Percentiles rank a stretch among this genome's conserved stretches.
These are phyloP conservation scores for Lichenothelia convexa DNA, from an alignment of 495 filamentous ascomycete genomes.

Conservation along the genomic window DNA sequence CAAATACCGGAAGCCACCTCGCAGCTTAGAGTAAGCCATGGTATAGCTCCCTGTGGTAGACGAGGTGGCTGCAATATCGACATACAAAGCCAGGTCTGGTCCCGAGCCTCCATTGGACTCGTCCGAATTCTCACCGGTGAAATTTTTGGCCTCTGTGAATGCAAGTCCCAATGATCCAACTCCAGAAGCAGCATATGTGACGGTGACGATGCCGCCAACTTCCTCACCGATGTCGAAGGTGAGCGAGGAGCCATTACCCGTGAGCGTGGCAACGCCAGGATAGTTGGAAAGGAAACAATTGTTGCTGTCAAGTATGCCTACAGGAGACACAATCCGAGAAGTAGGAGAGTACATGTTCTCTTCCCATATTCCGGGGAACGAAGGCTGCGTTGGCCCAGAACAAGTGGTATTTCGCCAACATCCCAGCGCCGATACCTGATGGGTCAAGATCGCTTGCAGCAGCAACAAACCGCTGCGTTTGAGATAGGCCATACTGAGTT, in stretches of 20 bases:
- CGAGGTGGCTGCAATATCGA: constrained; percentile 17
- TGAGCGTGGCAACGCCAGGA: constrained; percentile 12
- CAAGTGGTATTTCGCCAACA: constrained; percentile 43
- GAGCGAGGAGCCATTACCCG: constrained; percentile 19
- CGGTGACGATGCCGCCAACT: constrained; percentile 21
- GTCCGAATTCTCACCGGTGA: constrained; percentile 25
- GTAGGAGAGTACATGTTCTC: constrained; percentile 39
- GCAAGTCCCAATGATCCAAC: constrained; percentile 36
- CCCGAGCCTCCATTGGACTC: constrained; percentile 1
- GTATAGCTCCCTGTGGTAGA: constrained; percentile 17
- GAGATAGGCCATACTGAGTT: too few relatives aligned
- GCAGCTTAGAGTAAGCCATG: constrained; percentile 15
- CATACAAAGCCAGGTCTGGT: constrained; percentile 21
- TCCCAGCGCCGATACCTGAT: constrained; percentile 12
- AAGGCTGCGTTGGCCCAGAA: constrained; percentile 28
- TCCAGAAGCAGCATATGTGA: constrained; percentile 16
- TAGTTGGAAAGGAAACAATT: constrained; percentile 11
- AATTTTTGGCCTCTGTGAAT: constrained; percentile 44
- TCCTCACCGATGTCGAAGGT: constrained; percentile 28
- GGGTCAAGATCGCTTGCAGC: too few relatives aligned
- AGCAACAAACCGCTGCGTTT: too few relatives aligned
- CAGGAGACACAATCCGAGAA: constrained; percentile 33
- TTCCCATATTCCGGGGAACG: constrained; percentile 45
- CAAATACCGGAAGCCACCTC: constrained; percentile 27
- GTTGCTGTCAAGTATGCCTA: constrained; percentile 19